These are phyloP conservation scores for Phytophthora citricola DNA, from an alignment of 352 stramenopile species.

Conservation along the genomic window DNA sequence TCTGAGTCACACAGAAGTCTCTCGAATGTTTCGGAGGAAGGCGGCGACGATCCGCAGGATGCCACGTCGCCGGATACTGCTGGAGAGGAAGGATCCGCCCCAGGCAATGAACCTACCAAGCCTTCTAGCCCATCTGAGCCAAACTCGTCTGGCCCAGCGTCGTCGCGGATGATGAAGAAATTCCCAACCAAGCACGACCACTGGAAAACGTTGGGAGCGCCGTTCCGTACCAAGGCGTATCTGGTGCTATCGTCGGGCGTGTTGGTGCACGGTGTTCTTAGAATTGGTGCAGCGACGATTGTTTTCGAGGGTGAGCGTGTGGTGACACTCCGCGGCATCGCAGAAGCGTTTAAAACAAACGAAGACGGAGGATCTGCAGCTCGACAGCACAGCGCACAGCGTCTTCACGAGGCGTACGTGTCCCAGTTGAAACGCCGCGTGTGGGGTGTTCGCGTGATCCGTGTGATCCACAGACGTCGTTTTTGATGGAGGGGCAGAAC, in stretches of 20 bases:
- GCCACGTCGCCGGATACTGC: slow-evolving; percentile 23
- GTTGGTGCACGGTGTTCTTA: slow-evolving; percentile 76
- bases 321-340: slow-evolving; percentile 66
- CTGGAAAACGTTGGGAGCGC: slow-evolving; percentile 66
- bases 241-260: slow-evolving; percentile 75
- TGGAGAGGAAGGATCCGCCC: slow-evolving; percentile 22
- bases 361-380: slow-evolving; percentile 42
- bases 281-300: slow-evolving; percentile 74
- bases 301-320: slow-evolving; percentile 86
- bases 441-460: slow-evolving; percentile 83
- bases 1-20: slow-evolving; percentile 25
- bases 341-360: slow-evolving; percentile 52
- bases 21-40: slow-evolving; percentile 43
- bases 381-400: slow-evolving; percentile 40
- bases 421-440: slow-evolving; percentile 77
- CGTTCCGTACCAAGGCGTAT: slow-evolving; percentile 83
- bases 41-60: slow-evolving; percentile 18
- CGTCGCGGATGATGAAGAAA: slow-evolving; percentile 41
- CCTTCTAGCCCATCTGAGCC: slow-evolving; percentile 28
- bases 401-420: slow-evolving; percentile 63
- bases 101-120: slow-evolving; percentile 22
- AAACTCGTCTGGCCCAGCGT: slow-evolving; percentile 15
- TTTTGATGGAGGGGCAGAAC: slow-evolving; percentile 73
- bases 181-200: slow-evolving; percentile 62
- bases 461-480: slow-evolving; percentile 75